phyloP scores from a whole-genome alignment of 2,329 filamentous ascomycete species.

The Phialocephala sp. region DNA sequence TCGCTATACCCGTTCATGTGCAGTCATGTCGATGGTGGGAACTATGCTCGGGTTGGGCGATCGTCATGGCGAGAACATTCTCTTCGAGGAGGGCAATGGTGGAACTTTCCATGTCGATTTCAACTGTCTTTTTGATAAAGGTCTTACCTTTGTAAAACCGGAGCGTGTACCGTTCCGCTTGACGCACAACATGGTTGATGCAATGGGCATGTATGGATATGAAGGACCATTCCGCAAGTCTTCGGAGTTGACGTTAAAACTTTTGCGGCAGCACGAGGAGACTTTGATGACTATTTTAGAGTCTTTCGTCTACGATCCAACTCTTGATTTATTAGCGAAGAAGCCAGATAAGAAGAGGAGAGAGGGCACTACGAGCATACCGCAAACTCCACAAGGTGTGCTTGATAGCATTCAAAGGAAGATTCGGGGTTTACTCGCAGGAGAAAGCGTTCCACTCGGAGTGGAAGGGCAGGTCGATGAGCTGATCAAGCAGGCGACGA shows the following conservation, averaged over 20 bases:
- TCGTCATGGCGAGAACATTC: constrained; percentile 95
- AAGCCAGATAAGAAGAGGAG: constrained; percentile 62
- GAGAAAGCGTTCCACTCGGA: constrained; percentile 89
- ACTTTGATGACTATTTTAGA: constrained; percentile 97
- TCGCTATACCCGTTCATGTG: constrained; percentile 89
- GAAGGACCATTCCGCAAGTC: constrained; percentile 92
- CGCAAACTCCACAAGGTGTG: constrained; percentile 77
- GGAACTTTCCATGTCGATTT: constrained; percentile 98
- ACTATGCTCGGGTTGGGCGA: constrained; percentile 94
- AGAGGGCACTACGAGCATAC: constrained; percentile 50
- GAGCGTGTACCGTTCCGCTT: constrained; percentile 95
- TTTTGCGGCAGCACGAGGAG: constrained; percentile 90
- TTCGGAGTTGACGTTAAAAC: constrained; percentile 83
- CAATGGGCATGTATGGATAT: constrained; percentile 93
- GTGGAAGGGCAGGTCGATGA: constrained; percentile 98
- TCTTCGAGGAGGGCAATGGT: constrained; percentile 91
- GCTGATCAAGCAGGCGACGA: constrained; percentile 84
- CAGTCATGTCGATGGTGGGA: constrained; percentile 99
- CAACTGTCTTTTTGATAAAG: constrained; percentile 99
- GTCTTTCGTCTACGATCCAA: constrained; percentile 96
- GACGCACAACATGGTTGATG: constrained; percentile 98
- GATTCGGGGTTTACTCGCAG: constrained; percentile 79
- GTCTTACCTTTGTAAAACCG: constrained; percentile 91
- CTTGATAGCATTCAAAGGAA: constrained; percentile 89
- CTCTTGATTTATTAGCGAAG: constrained; percentile 83